Evolutionary conservation across 805 yeast species (phyloP).

Genomic region (Metschnikowia amazonensis): DNA sequence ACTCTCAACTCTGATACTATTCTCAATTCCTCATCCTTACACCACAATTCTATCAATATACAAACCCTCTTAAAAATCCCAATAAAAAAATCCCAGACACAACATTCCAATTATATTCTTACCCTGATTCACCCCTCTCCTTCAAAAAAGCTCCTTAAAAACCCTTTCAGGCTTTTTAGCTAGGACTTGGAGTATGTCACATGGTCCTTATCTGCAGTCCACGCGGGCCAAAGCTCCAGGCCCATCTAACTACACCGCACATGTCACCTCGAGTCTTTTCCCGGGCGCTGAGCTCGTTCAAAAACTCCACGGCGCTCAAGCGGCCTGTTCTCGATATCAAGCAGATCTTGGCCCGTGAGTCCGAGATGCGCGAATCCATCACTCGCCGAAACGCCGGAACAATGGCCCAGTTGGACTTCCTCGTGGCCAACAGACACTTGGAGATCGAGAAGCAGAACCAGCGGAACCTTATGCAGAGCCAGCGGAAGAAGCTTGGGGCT

Average conservation of each 20-base stretch:
- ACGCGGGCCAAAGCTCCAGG: not conserved
- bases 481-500: constrained; percentile 27
- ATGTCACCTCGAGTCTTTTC: constrained; percentile 2
- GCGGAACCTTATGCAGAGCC: constrained; percentile 26
- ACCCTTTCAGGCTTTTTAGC: too few species aligned
- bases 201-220: constrained; percentile 1
- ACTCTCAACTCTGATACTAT: too few species aligned
- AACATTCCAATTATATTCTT: too few species aligned
- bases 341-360: constrained; percentile 11
- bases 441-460: constrained; percentile 23
- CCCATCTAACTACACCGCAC: not conserved
- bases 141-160: too few species aligned
- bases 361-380: constrained; percentile 27
- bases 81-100: too few species aligned
- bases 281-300: constrained; percentile 16
- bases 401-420: constrained; percentile 22
- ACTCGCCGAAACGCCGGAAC: constrained; percentile 23
- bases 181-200: too few species aligned
- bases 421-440: constrained; percentile 23
- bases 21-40: too few species aligned
- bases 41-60: too few species aligned
- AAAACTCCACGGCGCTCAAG: constrained; percentile 16
- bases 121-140: too few species aligned
- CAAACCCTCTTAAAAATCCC: too few species aligned
- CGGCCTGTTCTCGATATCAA: constrained; percentile 17